Conservation (phyloP, 768 basidiomycete species). For the Pleurotus tuoliensis region DNA sequence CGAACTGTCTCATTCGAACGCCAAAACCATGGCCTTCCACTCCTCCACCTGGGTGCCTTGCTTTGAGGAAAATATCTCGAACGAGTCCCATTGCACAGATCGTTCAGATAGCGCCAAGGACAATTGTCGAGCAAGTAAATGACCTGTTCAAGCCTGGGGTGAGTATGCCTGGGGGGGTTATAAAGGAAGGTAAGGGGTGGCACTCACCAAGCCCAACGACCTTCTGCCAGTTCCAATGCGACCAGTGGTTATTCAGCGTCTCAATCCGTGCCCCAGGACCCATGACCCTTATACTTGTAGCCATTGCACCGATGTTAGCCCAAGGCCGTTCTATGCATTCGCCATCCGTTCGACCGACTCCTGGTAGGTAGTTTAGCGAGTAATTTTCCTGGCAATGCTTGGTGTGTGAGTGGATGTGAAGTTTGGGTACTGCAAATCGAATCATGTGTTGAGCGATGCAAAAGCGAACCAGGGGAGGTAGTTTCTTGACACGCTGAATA, state of each 20-base stretch:
- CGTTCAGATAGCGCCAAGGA: neutral
- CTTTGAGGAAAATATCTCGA: neutral
- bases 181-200: neutral
- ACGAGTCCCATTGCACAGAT: neutral
- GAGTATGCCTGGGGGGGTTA: neutral
- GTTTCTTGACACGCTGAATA: conserved; percentile 9
- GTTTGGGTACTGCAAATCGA: conserved; percentile 23
- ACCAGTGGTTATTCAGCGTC: conserved; percentile 23
- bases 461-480: conserved; percentile 11
- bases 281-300: conserved; percentile 32
- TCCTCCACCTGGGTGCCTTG: neutral
- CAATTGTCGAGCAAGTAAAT: neutral
- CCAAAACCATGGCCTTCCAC: conserved; percentile 1
- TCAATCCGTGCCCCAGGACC: conserved; percentile 25
- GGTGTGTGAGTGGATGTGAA: conserved; percentile 24
- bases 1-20: neutral
- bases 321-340: conserved; percentile 29
- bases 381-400: conserved; percentile 17
- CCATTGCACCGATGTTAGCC: conserved; percentile 21
- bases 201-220: conserved; percentile 17
- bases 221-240: conserved; percentile 25
- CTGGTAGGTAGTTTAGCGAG: conserved; percentile 18
- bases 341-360: conserved; percentile 28
- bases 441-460: conserved; percentile 5
- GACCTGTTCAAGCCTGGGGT: neutral